Base-by-base conservation (phyloP, 495 filamentous ascomycete species). In the Xylona heveae region DNA sequence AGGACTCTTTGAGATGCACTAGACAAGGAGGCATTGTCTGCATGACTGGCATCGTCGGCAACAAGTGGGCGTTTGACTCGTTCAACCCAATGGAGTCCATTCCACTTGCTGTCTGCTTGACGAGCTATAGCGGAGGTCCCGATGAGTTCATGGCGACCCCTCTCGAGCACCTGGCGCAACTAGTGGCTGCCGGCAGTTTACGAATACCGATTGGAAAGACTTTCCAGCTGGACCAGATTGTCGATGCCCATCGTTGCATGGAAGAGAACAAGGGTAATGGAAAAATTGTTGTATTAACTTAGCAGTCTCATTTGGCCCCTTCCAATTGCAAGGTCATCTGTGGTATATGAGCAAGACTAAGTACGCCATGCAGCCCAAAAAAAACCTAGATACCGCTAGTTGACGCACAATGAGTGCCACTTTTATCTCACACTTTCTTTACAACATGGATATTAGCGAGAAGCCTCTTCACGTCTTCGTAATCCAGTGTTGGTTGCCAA, bases 41-140 rank as follows among this genome's bases (percentile, higher is more conserved):
- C 44, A 51, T 63, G 51, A 52, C 57, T 0, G 63, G 60, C 1
- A 63, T 68, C 18, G 54, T 62, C 19, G 59, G 61, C 1, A 59
- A 62, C 27, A 44, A 52, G 29, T 66, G 62, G 59, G 32, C 37
- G 8, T 36, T 59, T 19, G 46, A 57, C 5, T 44, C 57, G 4
- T 58, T 64, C 32, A 49, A 42, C 35, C 59, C 59, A 0, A 60
- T 64, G 55, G 53, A 46, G 5, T 25, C 42, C 9, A 55, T 68
- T 21, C 58, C 59, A 2, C 55, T 44, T 2, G 43, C 47, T 20
- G 53, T 59, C 1, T 51, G 49, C 36, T 43, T 66, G 34, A 62
- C 59, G 5, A 40, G 42, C 3, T 65, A 64, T 45, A 31, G 29
- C 31, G 60, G 60, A 1, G 53, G 48, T 6, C 31, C 50, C 16